Evolutionary conservation across 768 basidiomycete genomes (phyloP).

Genomic region (Podaxis pistillaris): DNA sequence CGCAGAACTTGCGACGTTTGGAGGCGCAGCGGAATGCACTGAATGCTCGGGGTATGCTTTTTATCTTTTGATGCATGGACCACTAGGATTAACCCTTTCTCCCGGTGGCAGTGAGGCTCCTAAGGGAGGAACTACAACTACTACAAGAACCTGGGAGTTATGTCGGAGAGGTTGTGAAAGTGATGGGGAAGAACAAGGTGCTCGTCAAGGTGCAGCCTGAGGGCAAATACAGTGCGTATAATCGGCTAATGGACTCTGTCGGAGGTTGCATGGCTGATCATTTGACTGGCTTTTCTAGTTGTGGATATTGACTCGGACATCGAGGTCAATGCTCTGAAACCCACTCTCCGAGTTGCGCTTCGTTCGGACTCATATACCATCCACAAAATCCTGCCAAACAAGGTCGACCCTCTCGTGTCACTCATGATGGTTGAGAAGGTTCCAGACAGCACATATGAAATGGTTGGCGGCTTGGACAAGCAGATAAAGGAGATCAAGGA

Average conservation of each 20-base stretch:
- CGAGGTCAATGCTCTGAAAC: conserved; percentile 74
- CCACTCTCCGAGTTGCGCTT: conserved; percentile 89
- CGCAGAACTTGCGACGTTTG: conserved; percentile 90
- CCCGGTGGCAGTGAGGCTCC: conserved; percentile 65
- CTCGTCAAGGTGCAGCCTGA: conserved; percentile 98
- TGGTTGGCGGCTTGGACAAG: conserved; percentile 98
- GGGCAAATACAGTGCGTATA: conserved; percentile 92
- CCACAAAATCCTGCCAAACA: conserved; percentile 95
- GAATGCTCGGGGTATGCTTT: conserved; percentile 79
- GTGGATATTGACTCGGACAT: conserved; percentile 93
- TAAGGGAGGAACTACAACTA: conserved; percentile 90
- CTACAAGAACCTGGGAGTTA: conserved; percentile 96
- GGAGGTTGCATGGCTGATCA: background rate
- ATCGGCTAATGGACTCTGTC: background rate
- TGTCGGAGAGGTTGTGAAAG: conserved; percentile 96
- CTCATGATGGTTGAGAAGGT: conserved; percentile 99
- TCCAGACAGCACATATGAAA: conserved; percentile 98
- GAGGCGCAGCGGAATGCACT: conserved; percentile 97
- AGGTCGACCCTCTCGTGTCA: conserved; percentile 96
- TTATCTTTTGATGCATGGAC: background rate
- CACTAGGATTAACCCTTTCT: background rate
- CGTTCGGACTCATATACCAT: conserved; percentile 96
- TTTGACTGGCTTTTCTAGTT: conserved; percentile 44
- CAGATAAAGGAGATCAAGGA: conserved; percentile 98
- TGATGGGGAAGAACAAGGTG: conserved; percentile 99